Evolutionary conservation across 768 basidiomycete species (phyloP).

Genomic region (Serendipita indica): DNA sequence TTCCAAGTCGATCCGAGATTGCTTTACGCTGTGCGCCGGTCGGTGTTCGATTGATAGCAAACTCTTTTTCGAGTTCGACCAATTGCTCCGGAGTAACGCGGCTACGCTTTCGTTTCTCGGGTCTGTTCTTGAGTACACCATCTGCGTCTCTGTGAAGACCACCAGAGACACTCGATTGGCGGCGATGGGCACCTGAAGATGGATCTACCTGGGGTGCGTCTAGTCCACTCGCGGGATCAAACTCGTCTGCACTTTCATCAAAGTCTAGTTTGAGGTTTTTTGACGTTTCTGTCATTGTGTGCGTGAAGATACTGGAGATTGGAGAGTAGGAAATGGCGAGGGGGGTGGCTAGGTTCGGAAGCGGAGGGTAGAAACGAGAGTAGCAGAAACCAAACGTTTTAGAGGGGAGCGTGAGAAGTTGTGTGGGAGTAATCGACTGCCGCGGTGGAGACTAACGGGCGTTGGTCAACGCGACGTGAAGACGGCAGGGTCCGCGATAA

Average conservation of each 20-base stretch:
- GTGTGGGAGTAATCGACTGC: too few species aligned
- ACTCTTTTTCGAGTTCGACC: slow-evolving; percentile 56
- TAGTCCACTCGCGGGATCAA: neutral
- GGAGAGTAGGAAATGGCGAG: slow-evolving; percentile 16
- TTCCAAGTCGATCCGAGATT: slow-evolving; percentile 57
- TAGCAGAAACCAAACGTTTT: too few species aligned
- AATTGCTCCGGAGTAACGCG: slow-evolving; percentile 71
- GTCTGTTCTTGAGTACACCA: slow-evolving; percentile 27
- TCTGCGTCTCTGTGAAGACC: slow-evolving; percentile 2
- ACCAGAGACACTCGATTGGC: neutral
- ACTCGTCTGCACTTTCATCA: neutral
- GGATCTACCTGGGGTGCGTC: neutral
- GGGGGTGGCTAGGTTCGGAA: slow-evolving; percentile 19
- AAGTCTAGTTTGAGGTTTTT: slow-evolving; percentile 5
- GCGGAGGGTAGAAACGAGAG: too few species aligned
- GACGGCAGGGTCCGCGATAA: too few species aligned
- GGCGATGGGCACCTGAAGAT: neutral
- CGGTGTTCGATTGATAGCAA: slow-evolving; percentile 53
- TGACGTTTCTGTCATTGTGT: slow-evolving; percentile 10
- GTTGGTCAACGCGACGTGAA: too few species aligned
- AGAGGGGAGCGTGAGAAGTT: too few species aligned
- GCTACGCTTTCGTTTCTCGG: slow-evolving; percentile 45
- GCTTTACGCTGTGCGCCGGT: slow-evolving; percentile 56
- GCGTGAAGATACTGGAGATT: neutral
- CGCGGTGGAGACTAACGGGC: too few species aligned